A percentile compares a stretch with the other conserved stretches of the same genome.
These are phyloP conservation scores for Astrothelium subdiscretum DNA, from an alignment of 495 filamentous ascomycete genomes.

Conservation along the genomic window DNA sequence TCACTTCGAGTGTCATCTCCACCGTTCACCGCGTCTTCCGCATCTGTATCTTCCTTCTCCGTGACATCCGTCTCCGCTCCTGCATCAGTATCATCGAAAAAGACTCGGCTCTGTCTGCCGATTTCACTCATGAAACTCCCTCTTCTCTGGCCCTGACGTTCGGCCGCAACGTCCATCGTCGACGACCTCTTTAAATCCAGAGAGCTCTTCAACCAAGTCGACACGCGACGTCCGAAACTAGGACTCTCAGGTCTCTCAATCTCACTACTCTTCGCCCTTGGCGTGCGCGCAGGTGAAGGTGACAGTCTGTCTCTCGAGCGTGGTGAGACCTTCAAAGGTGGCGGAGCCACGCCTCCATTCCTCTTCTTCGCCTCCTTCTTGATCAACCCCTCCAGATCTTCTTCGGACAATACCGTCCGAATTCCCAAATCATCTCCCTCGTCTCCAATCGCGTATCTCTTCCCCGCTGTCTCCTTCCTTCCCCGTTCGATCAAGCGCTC, in stretches of 20 bases:
- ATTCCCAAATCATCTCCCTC: conserved; percentile 7
- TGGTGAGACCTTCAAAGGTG: conserved; percentile 5
- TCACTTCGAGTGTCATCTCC: not conserved
- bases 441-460: not conserved
- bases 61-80: not conserved
- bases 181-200: not conserved
- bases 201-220: not conserved
- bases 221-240: not conserved
- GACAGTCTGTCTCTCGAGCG: not conserved
- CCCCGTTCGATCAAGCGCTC: conserved; percentile 72
- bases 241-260: conserved; percentile 2
- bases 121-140: conserved; percentile 49
- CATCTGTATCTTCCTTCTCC: not conserved
- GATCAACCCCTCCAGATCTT: conserved; percentile 17
- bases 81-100: conserved; percentile 42
- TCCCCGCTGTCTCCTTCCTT: conserved; percentile 41
- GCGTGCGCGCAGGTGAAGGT: not conserved
- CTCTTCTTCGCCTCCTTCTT: conserved; percentile 1
- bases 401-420: conserved; percentile 21
- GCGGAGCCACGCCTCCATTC: conserved; percentile 1
- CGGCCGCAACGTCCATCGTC: not conserved
- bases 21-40: not conserved
- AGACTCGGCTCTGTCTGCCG: conserved; percentile 47
- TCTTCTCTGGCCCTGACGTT: conserved; percentile 4
- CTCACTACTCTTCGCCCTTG: not conserved